phyloP scores from a whole-genome alignment of 108 stramenopile species.

The Chaetoceros muelleri region DNA sequence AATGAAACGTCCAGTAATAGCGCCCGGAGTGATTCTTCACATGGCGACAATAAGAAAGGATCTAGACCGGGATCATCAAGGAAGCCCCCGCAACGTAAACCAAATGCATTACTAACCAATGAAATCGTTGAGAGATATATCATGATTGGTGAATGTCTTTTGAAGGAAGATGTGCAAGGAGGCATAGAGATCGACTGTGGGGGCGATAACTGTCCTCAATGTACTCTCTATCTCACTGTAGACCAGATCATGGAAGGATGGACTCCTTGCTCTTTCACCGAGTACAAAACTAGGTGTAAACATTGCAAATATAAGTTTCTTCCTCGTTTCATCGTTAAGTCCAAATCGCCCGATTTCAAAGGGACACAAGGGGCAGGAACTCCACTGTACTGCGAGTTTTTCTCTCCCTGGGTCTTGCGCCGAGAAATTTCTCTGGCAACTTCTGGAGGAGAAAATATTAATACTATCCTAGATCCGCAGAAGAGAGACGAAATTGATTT shows the following conservation, averaged over 20 bases:
- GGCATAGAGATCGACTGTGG: slow-evolving; percentile 54
- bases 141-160: slow-evolving; percentile 58
- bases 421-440: slow-evolving; percentile 55
- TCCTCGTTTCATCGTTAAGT: slow-evolving; percentile 61
- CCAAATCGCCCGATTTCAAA: slow-evolving; percentile 42
- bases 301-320: slow-evolving; percentile 70
- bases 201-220: slow-evolving; percentile 66
- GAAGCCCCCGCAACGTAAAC: not conserved
- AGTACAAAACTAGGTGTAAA: slow-evolving; percentile 60
- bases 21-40: not conserved
- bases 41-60: not conserved
- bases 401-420: slow-evolving; percentile 80
- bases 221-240: slow-evolving; percentile 44
- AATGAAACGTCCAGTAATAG: not conserved
- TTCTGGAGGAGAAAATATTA: slow-evolving; percentile 30
- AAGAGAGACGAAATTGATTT: slow-evolving; percentile 54
- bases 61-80: not conserved
- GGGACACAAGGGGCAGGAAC: slow-evolving; percentile 71
- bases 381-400: slow-evolving; percentile 72
- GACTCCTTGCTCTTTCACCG: slow-evolving; percentile 50
- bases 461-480: slow-evolving; percentile 52
- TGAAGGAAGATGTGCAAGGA: slow-evolving; percentile 66
- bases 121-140: slow-evolving; percentile 47
- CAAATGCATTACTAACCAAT: not conserved
- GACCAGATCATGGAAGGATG: slow-evolving; percentile 57